Evolutionary conservation across 495 filamentous ascomycete genomes (phyloP), one percentile per base, ranked within the genome.

Genomic region (Penicillium taxi): DNA sequence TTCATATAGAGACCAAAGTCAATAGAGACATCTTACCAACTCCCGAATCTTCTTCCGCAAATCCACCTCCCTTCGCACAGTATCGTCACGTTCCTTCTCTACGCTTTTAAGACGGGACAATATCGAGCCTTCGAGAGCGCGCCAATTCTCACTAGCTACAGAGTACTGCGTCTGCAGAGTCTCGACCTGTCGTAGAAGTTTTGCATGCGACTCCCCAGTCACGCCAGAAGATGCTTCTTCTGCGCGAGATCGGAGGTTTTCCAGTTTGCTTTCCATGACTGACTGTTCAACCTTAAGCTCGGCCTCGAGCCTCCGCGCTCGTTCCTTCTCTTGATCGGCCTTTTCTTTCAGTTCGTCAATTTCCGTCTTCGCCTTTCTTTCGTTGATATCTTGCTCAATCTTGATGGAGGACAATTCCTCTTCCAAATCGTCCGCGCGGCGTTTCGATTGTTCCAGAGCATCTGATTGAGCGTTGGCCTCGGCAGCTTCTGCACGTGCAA

Each of bases 131-230:
- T 99, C 90, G 30, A 96, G 84, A 0, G 87, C 84, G 42, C 96
- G 88, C 93, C 93, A 99, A 55, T 96, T 99, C 48, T 94, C 88
- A 42, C 84, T 90, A 2, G 93, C 91, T 33, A 87, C 77, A 0
- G 86, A 81, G 58, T 99, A 94, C 59, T 99, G 93, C 4, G 83
- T 90, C 61, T 96, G 93, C 32, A 99, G 63, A 2, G 86, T 96
- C 68, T 99, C 93, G 19, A 96, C 79, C 60, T 96, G 93, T 28
- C 93, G 78, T 14, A 96, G 67, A 15, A 99, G 69, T 55, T 96
- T 95, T 15, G 82, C 86, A 47, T 94, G 87, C 0, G 84, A 78
- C 53, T 96, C 88, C 5, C 87, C 82, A 5, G 74, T 74, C 26
- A 77, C 73, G 13, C 86, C 83, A 4, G 86, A 87, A 0, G 87